Evolutionary conservation across 805 yeast species (phyloP).

Genomic region (Grigorovia jiainica): DNA sequence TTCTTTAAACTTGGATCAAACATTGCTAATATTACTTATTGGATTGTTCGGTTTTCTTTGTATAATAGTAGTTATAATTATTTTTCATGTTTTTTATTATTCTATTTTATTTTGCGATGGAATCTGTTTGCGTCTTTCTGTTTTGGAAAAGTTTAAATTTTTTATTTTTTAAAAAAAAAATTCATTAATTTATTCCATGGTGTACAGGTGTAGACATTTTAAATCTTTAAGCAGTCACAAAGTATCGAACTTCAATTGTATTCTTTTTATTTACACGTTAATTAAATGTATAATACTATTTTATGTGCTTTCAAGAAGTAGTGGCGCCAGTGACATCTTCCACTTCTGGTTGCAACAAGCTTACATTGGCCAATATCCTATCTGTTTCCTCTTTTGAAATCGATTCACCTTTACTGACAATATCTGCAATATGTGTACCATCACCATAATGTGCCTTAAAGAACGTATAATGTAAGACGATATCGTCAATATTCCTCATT

Average conservation of each 20-base stretch:
- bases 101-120: neutral
- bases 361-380: conserved; percentile 10
- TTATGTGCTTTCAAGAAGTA: no score
- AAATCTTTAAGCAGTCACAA: no score
- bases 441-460: conserved; percentile 50
- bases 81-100: neutral
- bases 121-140: neutral
- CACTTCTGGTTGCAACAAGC: conserved; percentile 12
- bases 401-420: conserved; percentile 10
- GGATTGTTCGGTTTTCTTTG: conserved; percentile 19
- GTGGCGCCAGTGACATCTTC: conserved; percentile 3
- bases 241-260: no score
- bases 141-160: no score
- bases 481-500: conserved; percentile 84
- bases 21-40: conserved; percentile 13
- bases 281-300: no score
- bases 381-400: conserved; percentile 10
- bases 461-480: conserved; percentile 86
- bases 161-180: no score
- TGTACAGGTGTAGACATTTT: no score
- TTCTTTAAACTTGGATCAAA: conserved; percentile 45
- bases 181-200: no score
- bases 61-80: neutral
- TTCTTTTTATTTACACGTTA: no score
- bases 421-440: conserved; percentile 29